Evolutionary conservation across 805 yeast species (phyloP).

Genomic region (Saccharomycopsis amapae): DNA sequence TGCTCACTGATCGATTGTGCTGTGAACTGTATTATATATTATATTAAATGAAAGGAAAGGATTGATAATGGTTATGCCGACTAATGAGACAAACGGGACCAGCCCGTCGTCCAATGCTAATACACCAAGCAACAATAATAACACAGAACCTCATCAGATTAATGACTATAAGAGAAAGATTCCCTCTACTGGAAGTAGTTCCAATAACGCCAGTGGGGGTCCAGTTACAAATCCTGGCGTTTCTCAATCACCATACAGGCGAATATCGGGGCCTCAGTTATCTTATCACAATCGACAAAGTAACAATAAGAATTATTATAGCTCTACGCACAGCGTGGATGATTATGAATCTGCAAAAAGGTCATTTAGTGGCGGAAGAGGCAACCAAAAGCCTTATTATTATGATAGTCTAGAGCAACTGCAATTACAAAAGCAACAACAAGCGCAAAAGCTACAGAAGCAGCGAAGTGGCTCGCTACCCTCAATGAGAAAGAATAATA

Average conservation of each 20-base stretch:
- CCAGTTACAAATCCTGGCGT: neutral
- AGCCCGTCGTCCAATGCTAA: neutral
- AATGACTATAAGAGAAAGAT: neutral
- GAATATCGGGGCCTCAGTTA: neutral
- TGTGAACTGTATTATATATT: no score
- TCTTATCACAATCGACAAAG: slow-evolving; percentile 2
- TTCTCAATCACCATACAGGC: neutral
- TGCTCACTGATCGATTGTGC: no score
- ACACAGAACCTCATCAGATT: neutral
- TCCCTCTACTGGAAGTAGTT: neutral
- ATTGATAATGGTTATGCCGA: no score
- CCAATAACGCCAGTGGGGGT: neutral
- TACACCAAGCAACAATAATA: neutral
- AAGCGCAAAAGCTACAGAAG: no score
- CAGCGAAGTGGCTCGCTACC: slow-evolving; percentile 4
- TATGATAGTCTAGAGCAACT: no score
- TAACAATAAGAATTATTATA: slow-evolving; percentile 3
- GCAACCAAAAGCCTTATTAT: neutral
- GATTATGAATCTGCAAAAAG: slow-evolving; percentile 5
- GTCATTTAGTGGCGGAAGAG: slow-evolving; percentile 3
- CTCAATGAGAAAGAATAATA: neutral
- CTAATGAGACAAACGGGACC: neutral
- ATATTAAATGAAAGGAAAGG: no score
- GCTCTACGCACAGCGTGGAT: neutral
- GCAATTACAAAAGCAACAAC: no score